These are phyloP conservation scores for Asterella californica DNA, from an alignment of 225 moss, liverwort and hornwort species.

Conservation along the genomic window DNA sequence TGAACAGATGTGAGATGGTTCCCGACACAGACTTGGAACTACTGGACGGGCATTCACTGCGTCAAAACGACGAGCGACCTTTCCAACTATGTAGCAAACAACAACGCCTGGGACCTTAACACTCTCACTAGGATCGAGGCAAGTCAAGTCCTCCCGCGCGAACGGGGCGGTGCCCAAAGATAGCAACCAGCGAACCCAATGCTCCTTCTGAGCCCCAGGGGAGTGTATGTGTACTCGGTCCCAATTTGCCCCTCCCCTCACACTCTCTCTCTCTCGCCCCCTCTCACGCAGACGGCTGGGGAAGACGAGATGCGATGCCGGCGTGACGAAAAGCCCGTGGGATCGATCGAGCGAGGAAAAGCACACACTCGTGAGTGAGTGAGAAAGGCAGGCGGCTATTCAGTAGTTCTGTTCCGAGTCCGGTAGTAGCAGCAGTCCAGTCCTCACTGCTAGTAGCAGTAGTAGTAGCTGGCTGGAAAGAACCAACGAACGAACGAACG, in stretches of 20 bases:
- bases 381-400: slow-evolving; percentile 1
- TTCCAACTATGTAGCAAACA: not conserved
- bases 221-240: not conserved
- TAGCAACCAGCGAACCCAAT: not conserved
- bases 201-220: not conserved
- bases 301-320: not conserved
- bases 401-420: not conserved
- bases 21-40: not conserved
- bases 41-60: not conserved
- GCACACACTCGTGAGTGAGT: slow-evolving; percentile 2
- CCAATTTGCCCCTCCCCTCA: not conserved
- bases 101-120: too few relatives aligned
- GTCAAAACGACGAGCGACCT: not conserved
- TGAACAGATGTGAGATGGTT: not conserved
- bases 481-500: not conserved
- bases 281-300: too few relatives aligned
- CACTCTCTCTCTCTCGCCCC: too few relatives aligned
- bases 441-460: not conserved
- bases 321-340: not conserved
- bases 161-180: not conserved
- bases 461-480: not conserved
- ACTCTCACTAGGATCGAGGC: too few relatives aligned
- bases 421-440: not conserved
- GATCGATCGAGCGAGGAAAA: not conserved
- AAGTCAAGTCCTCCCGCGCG: not conserved